These are phyloP conservation scores for Trametes cingulata DNA, from an alignment of 768 basidiomycete species.

Conservation along the genomic window DNA sequence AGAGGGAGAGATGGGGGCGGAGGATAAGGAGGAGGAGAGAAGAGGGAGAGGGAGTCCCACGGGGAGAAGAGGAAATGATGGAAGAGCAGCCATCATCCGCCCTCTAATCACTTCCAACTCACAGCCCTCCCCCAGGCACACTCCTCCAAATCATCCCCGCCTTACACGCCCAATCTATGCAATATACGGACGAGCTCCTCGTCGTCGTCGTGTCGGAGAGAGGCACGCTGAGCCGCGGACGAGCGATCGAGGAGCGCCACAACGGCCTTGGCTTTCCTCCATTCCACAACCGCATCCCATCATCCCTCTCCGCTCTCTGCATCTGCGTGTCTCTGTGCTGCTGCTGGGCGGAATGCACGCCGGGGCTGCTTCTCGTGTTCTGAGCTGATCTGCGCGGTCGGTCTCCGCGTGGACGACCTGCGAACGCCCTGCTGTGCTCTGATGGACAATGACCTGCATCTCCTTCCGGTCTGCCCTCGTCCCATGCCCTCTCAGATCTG, in stretches of 20 bases:
- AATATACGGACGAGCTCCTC: too few relatives aligned
- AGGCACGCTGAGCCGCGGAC: not conserved
- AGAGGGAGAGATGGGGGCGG: not conserved
- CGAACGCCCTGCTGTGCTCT: not conserved
- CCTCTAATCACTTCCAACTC: not conserved
- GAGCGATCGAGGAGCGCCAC: not conserved
- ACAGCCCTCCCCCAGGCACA: not conserved
- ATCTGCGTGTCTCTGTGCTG: too few relatives aligned
- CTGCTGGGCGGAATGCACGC: too few relatives aligned
- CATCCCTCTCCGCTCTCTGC: not conserved
- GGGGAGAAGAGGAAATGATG: constrained; percentile 11
- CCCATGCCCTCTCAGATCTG: too few relatives aligned
- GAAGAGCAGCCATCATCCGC: constrained; percentile 1
- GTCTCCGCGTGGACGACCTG: too few relatives aligned
- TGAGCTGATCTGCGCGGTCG: too few relatives aligned
- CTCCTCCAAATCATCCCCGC: not conserved
- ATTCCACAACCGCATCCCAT: not conserved
- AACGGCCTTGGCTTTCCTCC: not conserved
- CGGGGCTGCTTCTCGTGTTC: too few relatives aligned
- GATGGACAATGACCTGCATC: too few relatives aligned
- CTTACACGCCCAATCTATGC: not conserved
- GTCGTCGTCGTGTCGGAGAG: not conserved
- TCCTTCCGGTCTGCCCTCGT: too few relatives aligned
- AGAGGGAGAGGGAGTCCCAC: constrained; percentile 6
- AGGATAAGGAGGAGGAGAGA: not conserved